Base-by-base conservation (phyloP, 768 basidiomycete species). In the Russula vinacea region DNA sequence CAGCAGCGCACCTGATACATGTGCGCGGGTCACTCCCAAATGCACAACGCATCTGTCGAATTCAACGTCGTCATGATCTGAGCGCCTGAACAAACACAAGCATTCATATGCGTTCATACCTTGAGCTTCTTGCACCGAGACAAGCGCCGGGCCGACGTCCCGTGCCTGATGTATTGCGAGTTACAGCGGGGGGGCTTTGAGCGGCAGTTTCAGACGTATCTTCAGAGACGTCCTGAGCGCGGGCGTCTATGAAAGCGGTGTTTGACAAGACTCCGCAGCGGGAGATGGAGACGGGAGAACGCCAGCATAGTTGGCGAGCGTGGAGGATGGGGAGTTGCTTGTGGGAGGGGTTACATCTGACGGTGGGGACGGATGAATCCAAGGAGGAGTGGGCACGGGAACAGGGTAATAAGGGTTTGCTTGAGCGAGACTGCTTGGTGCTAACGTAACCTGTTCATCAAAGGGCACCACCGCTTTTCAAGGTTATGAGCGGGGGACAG, bases 101-200 rank as follows among this genome's bases (percentile, higher is more conserved):
- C n/a, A n/a, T n/a, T n/a, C n/a, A n/a, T n/a, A n/a, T n/a, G 5
- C n/a, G 64, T 70, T 22, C 60, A 22, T 47, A 71, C 72, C 67
- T 73, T 73, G 47, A 73, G 66, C 47, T 68, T 69, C 58, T 71
- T 68, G 65, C 72, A 73, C 1, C 72, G 69, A 17, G 71, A 61
- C 72, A 73, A 6, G 72, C 72, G 0, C 72, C 72, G 29, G 70
- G 57, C 40, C 60, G 64, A 35, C 67, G 60, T 2, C 60, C 57
- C 64, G 59, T 5, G 16, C 22, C 49, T 5, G 52, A 59, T 1
- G 42, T 8, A 22, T 9, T 29, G 8, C 64, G 64, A 16, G 39
- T 51, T 3, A 29, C 44, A 3, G 47, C 49, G 10, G 17, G 59
- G 22, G 55, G 55, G 8, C 59, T 61, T 32, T 61, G 59, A 35